These are phyloP conservation scores for Caryopteris hybrid DNA, from an alignment of 305 asterid species.

Conservation along the genomic window DNA sequence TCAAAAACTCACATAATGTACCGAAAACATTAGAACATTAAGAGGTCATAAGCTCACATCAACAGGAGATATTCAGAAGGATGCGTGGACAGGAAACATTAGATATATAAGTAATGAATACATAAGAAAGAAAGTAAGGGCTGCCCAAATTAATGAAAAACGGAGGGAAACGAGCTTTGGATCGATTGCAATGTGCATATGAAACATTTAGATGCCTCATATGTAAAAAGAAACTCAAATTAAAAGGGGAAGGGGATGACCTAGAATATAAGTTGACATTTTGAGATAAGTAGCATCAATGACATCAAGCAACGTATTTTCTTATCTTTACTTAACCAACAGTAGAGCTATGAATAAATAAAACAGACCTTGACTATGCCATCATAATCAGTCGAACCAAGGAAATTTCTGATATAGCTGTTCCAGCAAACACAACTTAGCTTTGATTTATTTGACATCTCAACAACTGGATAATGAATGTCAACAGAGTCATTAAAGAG, in stretches of 20 bases:
- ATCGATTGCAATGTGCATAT: not conserved
- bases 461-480: constrained; percentile 84
- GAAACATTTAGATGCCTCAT: not conserved
- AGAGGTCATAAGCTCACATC: constrained; percentile 4
- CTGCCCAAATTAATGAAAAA: not conserved
- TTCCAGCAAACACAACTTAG: constrained; percentile 93
- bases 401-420: constrained; percentile 83
- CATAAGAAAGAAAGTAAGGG: not conserved
- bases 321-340: not conserved
- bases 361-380: constrained; percentile 59
- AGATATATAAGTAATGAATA: not conserved
- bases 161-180: not conserved
- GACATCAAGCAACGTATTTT: constrained; percentile 4
- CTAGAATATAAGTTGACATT: not conserved
- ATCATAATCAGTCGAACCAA: constrained; percentile 90
- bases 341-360: not conserved
- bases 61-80: constrained; percentile 2
- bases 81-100: not conserved
- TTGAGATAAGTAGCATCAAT: not conserved
- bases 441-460: constrained; percentile 77
- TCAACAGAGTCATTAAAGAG: constrained; percentile 73
- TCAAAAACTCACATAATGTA: constrained; percentile 14
- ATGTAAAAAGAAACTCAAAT: not conserved
- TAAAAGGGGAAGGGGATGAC: not conserved
- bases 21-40: not conserved